phyloP scores from a whole-genome alignment of 108 stramenopile species.

The Skeletonema marinoi region DNA sequence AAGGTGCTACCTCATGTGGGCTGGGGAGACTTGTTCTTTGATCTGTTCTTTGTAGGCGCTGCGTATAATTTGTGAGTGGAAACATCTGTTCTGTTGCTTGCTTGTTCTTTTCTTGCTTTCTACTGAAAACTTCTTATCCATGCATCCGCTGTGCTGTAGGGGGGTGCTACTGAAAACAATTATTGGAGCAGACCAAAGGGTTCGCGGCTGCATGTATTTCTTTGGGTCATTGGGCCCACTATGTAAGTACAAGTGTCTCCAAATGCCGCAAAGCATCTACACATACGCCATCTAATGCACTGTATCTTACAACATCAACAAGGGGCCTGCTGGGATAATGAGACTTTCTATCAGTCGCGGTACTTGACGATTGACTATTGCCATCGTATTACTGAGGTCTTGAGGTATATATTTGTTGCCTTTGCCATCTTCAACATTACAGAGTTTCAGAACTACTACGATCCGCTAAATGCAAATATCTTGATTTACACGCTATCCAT shows the following conservation, averaged over 20 bases:
- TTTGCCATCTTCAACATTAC: background rate
- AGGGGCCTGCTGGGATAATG: background rate
- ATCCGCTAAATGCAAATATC: background rate
- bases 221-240: background rate
- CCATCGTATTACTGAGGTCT: background rate
- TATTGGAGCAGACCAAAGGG: background rate
- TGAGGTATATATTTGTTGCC: background rate
- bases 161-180: background rate
- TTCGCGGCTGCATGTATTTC: background rate
- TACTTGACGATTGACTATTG: background rate
- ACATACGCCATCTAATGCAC: too few relatives aligned
- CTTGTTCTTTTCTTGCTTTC: background rate
- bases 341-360: background rate
- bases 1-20: conserved; percentile 25
- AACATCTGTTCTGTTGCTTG: background rate
- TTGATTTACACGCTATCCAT: background rate
- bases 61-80: conserved; percentile 37
- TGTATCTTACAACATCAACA: too few relatives aligned
- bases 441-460: background rate
- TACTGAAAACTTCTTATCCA: background rate
- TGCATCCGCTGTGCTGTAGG: background rate
- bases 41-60: conserved; percentile 42
- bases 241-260: background rate
- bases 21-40: conserved; percentile 56
- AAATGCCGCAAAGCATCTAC: too few relatives aligned